Percentiles rank a stretch among this genome's conserved stretches.
These are phyloP conservation scores for Hydnomerulius pinastri DNA, from an alignment of 768 basidiomycete species.

Conservation along the genomic window DNA sequence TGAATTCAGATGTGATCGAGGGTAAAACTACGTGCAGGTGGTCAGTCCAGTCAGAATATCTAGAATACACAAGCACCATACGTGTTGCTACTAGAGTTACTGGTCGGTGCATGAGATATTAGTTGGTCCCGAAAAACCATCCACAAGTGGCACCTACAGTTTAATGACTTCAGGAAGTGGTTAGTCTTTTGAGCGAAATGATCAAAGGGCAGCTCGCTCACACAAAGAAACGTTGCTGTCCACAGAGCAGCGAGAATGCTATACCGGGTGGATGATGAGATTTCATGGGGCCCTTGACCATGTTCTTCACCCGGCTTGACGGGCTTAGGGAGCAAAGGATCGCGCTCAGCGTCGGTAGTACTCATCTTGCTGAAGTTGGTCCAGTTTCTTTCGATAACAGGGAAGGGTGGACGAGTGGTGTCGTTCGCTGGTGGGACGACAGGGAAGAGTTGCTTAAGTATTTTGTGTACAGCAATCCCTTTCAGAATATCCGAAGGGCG, in stretches of 20 bases:
- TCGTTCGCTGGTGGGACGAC: too few species aligned
- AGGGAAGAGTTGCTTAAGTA: too few species aligned
- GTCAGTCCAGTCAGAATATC: neutral
- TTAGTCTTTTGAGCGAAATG: too few species aligned
- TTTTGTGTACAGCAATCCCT: too few species aligned
- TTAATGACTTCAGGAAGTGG: conserved; percentile 7
- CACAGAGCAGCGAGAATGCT: conserved; percentile 70
- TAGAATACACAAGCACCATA: neutral
- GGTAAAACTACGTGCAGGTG: neutral
- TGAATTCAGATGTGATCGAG: conserved; percentile 26
- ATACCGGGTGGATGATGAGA: conserved; percentile 55
- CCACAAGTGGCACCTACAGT: conserved; percentile 5
- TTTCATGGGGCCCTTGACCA: conserved; percentile 55
- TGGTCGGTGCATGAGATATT: neutral
- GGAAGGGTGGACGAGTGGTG: too few species aligned
- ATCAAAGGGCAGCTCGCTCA: too few species aligned
- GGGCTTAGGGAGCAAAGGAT: conserved; percentile 24
- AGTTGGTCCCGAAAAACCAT: neutral
- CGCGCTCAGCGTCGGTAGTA: conserved; percentile 22
- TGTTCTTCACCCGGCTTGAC: conserved; percentile 1
- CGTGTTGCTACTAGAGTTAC: conserved; percentile 28
- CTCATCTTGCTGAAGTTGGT: neutral
- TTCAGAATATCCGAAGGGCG: too few species aligned
- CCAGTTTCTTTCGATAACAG: too few species aligned
- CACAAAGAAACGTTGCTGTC: conserved; percentile 70